Base-by-base conservation (phyloP, 2,329 filamentous ascomycete genomes). In the Pseudohalonectria lignicola region DNA sequence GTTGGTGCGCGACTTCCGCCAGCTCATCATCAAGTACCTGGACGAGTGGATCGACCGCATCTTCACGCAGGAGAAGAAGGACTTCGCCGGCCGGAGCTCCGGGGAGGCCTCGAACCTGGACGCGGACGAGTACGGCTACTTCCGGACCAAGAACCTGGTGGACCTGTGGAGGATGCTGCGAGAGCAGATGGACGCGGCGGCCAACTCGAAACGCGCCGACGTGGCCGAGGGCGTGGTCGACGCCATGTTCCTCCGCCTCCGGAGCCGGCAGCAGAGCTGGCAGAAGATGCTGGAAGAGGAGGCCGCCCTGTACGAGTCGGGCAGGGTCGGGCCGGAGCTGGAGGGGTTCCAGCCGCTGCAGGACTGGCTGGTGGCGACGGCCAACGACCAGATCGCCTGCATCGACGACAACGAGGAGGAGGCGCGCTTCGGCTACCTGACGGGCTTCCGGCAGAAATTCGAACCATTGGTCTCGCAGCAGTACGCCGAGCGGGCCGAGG, bases 11-110 rank as follows among this genome's bases (percentile, higher is more conserved):
- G 88, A 94, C 55, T 98, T 95, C 71, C 79, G 90, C 43, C 82
- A 86, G 55, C 81, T 96, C 54, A 96, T 98, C 57, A 92, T 95
- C 61, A 86, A 84, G 54, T 88, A 87, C 43, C 79, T 98, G 42
- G 90, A 95, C 56, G 85, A 96, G 64, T 98, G 92, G 88, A 94
- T 96, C 70, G 86, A 93, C 45, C 79, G 87, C 41, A 95, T 98
- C 58, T 86, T 86, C 50, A 71, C 69, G 8, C 80, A 85, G 32
- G 93, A 98, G 60, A 75, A 74, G 52, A 82, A 79, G 50, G 82
- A 86, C 48, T 93, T 98, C 59, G 67, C 77, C 34, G 79, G 86
- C 40, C 79, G 88, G 45, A 29, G 15, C 11, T 79, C 78, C 48
- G 71, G 80, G 42, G 84, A 87, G 50, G 74, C 71, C 36, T 71